Percentiles rank a stretch among this genome's conserved stretches.
Evolutionary conservation across 176 grass and related monocot genomes (phyloP).

Genomic region (Alloteropsis semialata): DNA sequence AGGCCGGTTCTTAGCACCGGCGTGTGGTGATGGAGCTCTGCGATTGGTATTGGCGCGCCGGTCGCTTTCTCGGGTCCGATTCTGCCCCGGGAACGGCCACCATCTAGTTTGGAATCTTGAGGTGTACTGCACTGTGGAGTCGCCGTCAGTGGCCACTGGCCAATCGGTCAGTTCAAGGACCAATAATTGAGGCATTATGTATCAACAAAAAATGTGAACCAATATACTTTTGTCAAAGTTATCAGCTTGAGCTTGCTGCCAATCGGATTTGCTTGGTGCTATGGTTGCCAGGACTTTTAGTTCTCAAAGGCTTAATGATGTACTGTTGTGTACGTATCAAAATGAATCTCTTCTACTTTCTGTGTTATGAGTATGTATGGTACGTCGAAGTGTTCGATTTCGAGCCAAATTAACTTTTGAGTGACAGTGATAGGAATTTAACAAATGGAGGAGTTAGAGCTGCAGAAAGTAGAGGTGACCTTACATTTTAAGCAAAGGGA

Average conservation of each 20-base stretch:
- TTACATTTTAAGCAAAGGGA: conserved; percentile 6
- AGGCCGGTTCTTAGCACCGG: conserved; percentile 14
- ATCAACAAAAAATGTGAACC: neutral
- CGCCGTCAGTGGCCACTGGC: conserved; percentile 14
- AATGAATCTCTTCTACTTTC: neutral
- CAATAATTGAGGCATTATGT: conserved; percentile 25
- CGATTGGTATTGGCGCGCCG: conserved; percentile 11
- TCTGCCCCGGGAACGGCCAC: conserved; percentile 19
- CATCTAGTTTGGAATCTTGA: conserved; percentile 45
- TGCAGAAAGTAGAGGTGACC: neutral
- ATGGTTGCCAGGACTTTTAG: neutral
- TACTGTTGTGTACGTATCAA: neutral
- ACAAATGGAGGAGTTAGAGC: neutral
- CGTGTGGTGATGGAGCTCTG: conserved; percentile 12
- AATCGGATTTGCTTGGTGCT: neutral
- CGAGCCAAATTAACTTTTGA: neutral
- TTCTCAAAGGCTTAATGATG: neutral
- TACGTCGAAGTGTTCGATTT: neutral
- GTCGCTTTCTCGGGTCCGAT: conserved; percentile 29
- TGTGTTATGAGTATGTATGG: neutral
- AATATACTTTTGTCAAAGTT: neutral
- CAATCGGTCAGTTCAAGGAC: neutral
- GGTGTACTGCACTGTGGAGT: conserved; percentile 18
- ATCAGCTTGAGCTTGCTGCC: conserved; percentile 10
- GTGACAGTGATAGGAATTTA: neutral